phyloP scores from a whole-genome alignment of 73 alveolate species.

The Tetrahymena elliotti region DNA sequence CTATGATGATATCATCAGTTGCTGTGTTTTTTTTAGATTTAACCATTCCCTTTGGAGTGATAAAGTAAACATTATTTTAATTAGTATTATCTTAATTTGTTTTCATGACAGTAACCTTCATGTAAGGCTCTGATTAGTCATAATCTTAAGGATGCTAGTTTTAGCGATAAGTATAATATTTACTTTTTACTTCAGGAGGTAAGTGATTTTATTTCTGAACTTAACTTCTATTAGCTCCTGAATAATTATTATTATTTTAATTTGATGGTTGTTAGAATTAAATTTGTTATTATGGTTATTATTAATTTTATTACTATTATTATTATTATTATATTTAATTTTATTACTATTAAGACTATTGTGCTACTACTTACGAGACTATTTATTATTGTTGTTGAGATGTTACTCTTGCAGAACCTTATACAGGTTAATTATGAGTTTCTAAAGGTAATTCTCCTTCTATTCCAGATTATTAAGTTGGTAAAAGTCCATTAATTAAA shows the following conservation, averaged over 20 bases:
- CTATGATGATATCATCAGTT: constrained; percentile 26
- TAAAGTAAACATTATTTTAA: background rate
- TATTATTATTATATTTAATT: too few species aligned
- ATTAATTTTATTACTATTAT: background rate
- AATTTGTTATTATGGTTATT: background rate
- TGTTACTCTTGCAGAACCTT: background rate
- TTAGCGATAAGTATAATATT: background rate
- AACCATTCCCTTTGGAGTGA: constrained; percentile 8
- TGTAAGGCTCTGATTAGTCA: constrained; percentile 1
- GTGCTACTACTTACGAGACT: background rate
- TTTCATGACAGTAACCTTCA: constrained; percentile 18
- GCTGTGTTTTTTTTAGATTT: constrained; percentile 17
- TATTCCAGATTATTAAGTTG: background rate
- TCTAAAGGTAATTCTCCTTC: background rate
- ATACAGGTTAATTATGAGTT: background rate
- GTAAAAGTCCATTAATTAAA: background rate
- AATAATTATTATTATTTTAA: background rate
- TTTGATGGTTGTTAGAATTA: background rate
- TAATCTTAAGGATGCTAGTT: background rate
- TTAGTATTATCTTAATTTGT: background rate
- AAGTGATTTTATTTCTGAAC: background rate
- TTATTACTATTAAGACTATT: background rate
- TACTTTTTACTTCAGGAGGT: background rate
- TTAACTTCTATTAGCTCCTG: background rate
- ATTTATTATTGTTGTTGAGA: too few species aligned